Evolutionary conservation across 306 rosid species (phyloP).

Genomic region (Quercus parvula): DNA sequence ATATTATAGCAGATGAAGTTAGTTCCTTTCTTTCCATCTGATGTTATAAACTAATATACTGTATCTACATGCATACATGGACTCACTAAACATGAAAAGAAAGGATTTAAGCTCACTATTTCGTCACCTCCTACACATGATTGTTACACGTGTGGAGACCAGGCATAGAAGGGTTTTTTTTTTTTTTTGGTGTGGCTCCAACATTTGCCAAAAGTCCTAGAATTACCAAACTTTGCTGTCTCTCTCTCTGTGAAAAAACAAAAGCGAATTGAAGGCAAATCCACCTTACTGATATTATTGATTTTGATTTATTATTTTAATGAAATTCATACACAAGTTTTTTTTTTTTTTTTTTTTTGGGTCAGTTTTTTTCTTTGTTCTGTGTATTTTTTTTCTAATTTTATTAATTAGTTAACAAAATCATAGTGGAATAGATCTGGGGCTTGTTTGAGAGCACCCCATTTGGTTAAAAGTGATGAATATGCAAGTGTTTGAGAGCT

Average conservation of each 20-base stretch:
- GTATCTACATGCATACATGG: not conserved
- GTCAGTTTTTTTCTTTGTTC: not conserved
- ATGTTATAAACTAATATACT: conserved; percentile 3
- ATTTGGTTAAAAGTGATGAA: too few species aligned
- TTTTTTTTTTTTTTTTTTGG: not conserved
- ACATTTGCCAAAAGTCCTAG: not conserved
- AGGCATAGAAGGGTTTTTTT: not conserved
- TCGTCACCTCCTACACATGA: too few species aligned
- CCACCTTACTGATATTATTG: not conserved
- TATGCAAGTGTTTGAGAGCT: too few species aligned
- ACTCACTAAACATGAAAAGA: not conserved
- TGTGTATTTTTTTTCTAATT: not conserved
- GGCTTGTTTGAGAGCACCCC: too few species aligned
- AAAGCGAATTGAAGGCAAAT: not conserved
- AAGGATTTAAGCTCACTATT: too few species aligned
- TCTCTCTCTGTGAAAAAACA: not conserved
- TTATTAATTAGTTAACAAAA: not conserved
- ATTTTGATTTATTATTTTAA: not conserved
- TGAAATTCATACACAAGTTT: not conserved
- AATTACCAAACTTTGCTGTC: not conserved
- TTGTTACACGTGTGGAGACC: not conserved
- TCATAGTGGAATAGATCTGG: not conserved
- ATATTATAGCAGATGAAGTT: conserved; percentile 88
- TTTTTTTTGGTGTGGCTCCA: too few species aligned
- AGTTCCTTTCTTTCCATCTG: conserved; percentile 38